phyloP scores from a whole-genome alignment of 192 early-diverging fungal genomes.

The Diversispora eburnea region DNA sequence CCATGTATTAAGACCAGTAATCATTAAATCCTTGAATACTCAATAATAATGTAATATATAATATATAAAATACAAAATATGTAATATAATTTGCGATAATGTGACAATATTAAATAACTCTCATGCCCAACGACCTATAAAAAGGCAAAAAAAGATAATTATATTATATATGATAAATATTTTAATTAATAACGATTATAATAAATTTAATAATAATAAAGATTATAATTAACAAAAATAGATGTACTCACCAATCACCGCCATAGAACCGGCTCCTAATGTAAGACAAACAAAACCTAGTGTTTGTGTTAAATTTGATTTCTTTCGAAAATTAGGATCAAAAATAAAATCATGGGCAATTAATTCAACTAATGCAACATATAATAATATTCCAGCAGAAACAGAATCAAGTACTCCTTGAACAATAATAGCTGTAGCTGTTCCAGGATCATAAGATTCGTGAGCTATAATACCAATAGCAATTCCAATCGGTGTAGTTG shows the following conservation, averaged over 20 bases:
- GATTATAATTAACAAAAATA: conserved; percentile 29
- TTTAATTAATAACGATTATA: too few relatives aligned
- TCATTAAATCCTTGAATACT: too few relatives aligned
- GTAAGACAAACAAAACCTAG: conserved; percentile 61
- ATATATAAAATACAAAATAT: too few relatives aligned
- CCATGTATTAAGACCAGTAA: too few relatives aligned
- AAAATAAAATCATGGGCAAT: conserved; percentile 68
- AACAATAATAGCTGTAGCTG: conserved; percentile 50
- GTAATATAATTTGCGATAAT: too few relatives aligned
- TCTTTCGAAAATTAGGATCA: conserved; percentile 46
- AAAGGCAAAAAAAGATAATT: too few relatives aligned
- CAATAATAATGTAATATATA: too few relatives aligned
- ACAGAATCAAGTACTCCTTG: conserved; percentile 78
- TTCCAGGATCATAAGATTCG: conserved; percentile 54
- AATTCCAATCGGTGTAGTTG: conserved; percentile 82
- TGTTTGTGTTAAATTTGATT: conserved; percentile 34
- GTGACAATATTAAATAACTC: too few relatives aligned
- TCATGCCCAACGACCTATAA: too few relatives aligned
- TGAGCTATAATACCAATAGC: conserved; percentile 73
- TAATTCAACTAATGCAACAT: conserved; percentile 72
- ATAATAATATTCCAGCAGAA: conserved; percentile 79
- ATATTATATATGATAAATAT: too few relatives aligned
- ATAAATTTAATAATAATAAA: too few relatives aligned
- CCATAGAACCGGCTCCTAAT: conserved; percentile 70
- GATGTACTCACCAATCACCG: conserved; percentile 75